These are phyloP conservation scores for Bacterosira constricta DNA, from an alignment of 108 stramenopile species.

Conservation along the genomic window DNA sequence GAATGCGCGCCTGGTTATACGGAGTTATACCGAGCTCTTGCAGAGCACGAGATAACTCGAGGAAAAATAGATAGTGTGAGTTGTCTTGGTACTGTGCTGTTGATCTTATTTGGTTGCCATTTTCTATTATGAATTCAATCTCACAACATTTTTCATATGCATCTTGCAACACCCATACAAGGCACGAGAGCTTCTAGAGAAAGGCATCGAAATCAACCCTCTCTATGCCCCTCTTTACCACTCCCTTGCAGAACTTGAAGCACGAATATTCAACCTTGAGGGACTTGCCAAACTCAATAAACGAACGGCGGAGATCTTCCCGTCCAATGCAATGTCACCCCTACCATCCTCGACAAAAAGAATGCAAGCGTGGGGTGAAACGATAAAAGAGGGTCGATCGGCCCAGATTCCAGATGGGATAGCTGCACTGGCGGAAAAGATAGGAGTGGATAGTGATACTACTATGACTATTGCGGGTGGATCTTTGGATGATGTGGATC, in stretches of 20 bases:
- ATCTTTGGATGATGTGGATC: constrained; percentile 41
- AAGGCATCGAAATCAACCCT: constrained; percentile 80
- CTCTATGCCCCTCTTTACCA: constrained; percentile 83
- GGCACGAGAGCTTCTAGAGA: constrained; percentile 74
- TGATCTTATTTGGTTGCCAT: too few species aligned
- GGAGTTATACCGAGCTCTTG: constrained; percentile 69
- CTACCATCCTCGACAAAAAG: constrained; percentile 43
- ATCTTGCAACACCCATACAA: constrained; percentile 1
- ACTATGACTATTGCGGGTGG: constrained; percentile 12
- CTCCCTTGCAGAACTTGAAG: constrained; percentile 87
- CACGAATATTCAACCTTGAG: constrained; percentile 81
- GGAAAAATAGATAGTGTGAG: constrained; percentile 69
- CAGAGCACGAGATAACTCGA: constrained; percentile 55
- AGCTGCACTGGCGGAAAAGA: constrained; percentile 62
- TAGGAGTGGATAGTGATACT: constrained; percentile 54
- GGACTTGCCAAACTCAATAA: constrained; percentile 78
- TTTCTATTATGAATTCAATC: too few species aligned
- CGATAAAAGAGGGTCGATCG: constrained; percentile 43
- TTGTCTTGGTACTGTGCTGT: too few species aligned
- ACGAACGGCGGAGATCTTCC: constrained; percentile 69
- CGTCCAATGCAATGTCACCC: constrained; percentile 59
- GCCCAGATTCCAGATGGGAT: constrained; percentile 44
- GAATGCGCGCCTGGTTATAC: constrained; percentile 74
- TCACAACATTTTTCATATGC: too few species aligned
- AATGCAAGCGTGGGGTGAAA: constrained; percentile 48